Evolutionary conservation across 768 basidiomycete genomes (phyloP).

Genomic region (Cystobasidium ongulense): DNA sequence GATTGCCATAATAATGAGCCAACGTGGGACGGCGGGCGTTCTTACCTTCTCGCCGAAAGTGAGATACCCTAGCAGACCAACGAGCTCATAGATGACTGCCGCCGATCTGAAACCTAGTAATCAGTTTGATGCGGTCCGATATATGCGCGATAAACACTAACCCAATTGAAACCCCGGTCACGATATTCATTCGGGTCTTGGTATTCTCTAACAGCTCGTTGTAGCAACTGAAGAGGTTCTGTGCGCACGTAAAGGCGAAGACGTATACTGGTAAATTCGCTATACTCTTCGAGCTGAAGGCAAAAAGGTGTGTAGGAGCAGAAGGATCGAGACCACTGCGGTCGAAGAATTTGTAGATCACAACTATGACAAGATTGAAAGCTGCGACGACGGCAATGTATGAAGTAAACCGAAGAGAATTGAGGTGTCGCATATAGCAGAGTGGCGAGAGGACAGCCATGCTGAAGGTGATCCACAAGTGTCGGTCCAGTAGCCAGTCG

Average conservation of each 20-base stretch:
- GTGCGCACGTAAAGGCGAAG: slow-evolving; percentile 72
- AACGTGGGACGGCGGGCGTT: background rate
- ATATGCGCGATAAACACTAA: too few species aligned
- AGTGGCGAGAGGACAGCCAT: slow-evolving; percentile 53
- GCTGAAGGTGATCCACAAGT: slow-evolving; percentile 71
- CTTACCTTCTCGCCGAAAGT: slow-evolving; percentile 57
- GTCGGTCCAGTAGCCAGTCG: slow-evolving; percentile 49
- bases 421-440: slow-evolving; percentile 53
- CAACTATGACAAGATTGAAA: slow-evolving; percentile 56
- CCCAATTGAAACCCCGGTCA: slow-evolving; percentile 12
- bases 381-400: slow-evolving; percentile 86
- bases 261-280: slow-evolving; percentile 87
- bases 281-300: slow-evolving; percentile 68
- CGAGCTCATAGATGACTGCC: slow-evolving; percentile 73
- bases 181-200: slow-evolving; percentile 19
- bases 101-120: slow-evolving; percentile 54
- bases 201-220: slow-evolving; percentile 63
- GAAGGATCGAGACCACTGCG: slow-evolving; percentile 56
- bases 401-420: slow-evolving; percentile 81
- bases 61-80: slow-evolving; percentile 49
- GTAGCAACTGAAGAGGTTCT: slow-evolving; percentile 82
- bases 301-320: slow-evolving; percentile 64
- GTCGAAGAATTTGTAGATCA: slow-evolving; percentile 70
- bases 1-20: background rate
- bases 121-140: background rate